A percentile compares a stretch with the other conserved stretches of the same genome.
Evolutionary conservation across 164 flowering plant genomes (phyloP).

Genomic region (Protea cynaroides): DNA sequence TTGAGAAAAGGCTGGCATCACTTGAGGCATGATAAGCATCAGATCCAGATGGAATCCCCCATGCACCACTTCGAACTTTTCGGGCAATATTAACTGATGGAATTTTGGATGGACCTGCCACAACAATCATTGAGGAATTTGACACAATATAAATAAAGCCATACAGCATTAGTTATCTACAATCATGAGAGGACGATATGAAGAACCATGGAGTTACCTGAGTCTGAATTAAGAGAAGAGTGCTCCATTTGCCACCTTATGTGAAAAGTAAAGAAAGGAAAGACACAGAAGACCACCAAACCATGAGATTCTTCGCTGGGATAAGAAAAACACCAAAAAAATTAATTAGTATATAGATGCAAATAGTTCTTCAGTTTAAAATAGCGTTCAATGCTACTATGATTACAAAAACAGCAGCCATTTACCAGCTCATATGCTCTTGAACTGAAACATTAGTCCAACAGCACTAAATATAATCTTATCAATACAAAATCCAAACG

Average conservation of each 20-base stretch:
- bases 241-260: conserved; percentile 34
- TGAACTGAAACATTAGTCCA: background rate
- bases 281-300: background rate
- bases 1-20: conserved; percentile 79
- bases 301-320: background rate
- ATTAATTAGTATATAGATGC: background rate
- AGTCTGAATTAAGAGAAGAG: conserved; percentile 17
- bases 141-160: background rate
- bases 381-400: background rate
- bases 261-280: conserved; percentile 4
- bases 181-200: background rate
- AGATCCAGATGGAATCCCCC: conserved; percentile 39
- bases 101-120: conserved; percentile 35
- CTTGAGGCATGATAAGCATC: conserved; percentile 45
- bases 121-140: background rate
- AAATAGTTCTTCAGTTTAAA: background rate
- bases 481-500: background rate
- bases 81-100: conserved; percentile 21
- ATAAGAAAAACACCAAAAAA: too few relatives aligned
- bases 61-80: conserved; percentile 33
- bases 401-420: background rate
- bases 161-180: background rate
- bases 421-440: too few relatives aligned
- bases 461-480: background rate
- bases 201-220: conserved; percentile 20